Evolutionary conservation across 2,329 filamentous ascomycete genomes (phyloP).

Genomic region (Aspergillaceae sp.): DNA sequence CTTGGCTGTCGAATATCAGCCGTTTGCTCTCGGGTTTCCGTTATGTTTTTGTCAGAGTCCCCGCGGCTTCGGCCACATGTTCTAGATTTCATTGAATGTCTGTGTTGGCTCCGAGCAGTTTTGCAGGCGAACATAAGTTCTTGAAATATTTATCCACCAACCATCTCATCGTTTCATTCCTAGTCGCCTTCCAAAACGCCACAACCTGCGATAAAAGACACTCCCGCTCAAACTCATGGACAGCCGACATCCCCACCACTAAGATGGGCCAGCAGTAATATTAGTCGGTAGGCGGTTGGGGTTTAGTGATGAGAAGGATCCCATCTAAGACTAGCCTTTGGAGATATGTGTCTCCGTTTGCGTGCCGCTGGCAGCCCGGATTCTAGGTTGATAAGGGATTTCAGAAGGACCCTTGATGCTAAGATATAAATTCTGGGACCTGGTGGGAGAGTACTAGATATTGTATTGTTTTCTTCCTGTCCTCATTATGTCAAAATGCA

Average conservation of each 20-base stretch:
- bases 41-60: no score
- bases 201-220: conserved; percentile 9
- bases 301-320: conserved; percentile 5
- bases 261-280: conserved; percentile 20
- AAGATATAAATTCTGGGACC: conserved; percentile 12
- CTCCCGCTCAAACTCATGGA: conserved; percentile 3
- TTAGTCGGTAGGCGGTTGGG: conserved; percentile 14
- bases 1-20: no score
- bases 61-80: no score
- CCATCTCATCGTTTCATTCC: conserved; percentile 16
- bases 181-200: conserved; percentile 14
- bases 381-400: conserved; percentile 1
- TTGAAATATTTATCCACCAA: conserved; percentile 13
- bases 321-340: conserved; percentile 7
- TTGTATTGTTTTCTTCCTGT: no score
- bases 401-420: conserved; percentile 9
- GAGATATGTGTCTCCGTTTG: background rate
- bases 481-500: no score
- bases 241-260: conserved; percentile 10
- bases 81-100: no score
- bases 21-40: no score
- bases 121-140: no score
- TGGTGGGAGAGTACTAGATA: no score
- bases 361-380: background rate
- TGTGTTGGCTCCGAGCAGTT: no score